Base-by-base conservation (phyloP, 164 flowering plant species). In the Sextonia rubra region DNA sequence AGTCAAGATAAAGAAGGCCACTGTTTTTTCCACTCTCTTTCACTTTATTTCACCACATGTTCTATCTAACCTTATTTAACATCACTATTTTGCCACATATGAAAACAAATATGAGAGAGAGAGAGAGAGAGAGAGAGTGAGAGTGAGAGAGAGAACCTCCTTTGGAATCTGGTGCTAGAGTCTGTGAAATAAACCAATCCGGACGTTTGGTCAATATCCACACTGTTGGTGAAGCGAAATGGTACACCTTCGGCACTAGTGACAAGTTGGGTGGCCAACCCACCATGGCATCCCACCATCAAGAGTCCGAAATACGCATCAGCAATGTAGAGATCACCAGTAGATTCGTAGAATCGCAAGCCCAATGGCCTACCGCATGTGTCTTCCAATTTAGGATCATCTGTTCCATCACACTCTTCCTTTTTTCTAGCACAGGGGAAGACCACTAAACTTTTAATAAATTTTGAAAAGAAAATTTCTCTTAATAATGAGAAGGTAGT, bases 101-200 rank as follows among this genome's bases (percentile, higher is more conserved):
- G 7, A 5, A 37, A 37, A 37, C 8, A 37, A 37, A 7, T 37
- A 0, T 7, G 44, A 37, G 44, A 37, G 44, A 32, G 44, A 32
- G 5, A 6, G 8, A 32, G 37, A 6, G 37, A 30, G 37, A 32
- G 44, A 32, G 0, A 37, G n/a, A n/a, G 12, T 63, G 14, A 23
- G 29, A 7, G 25, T 48, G 44, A 44, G 62, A 6, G 60, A 52
- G 58, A 52, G n/a, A 48, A 86, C 90, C 86, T 75, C 73, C 86
- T 71, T 15, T 76, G 82, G 74, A 68, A 87, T 1, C n/a, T 0
- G 1, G 70, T 24, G 75, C 90, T 87, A 5, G 74, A 69, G 71
- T 87, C 88, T 1, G 88, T 83, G 56, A 87, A 85, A 70, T 82
- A 86, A 11, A 86, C 80, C 1, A 61, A 20, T 1, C 81, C 84